phyloP scores from a whole-genome alignment of 2,329 filamentous ascomycete species.

The Trichophyton schoenleinii region DNA sequence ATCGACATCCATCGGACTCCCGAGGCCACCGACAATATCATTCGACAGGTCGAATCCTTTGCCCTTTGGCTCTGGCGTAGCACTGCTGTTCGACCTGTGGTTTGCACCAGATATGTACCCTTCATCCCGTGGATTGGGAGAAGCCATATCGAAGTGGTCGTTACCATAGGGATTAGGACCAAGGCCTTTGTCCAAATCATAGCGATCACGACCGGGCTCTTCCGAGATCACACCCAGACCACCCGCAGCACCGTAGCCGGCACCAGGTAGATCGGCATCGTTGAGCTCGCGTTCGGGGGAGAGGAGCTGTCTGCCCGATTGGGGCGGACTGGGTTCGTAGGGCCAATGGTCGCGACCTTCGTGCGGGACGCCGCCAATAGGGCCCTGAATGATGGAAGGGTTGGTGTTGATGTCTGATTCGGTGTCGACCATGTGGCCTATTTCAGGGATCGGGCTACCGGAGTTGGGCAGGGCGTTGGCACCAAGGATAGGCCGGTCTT shows the following conservation, averaged over 20 bases:
- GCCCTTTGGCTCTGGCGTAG: slow-evolving; percentile 35
- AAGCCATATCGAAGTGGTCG: slow-evolving; percentile 36
- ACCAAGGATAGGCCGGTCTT: slow-evolving; percentile 46
- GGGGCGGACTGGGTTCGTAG: slow-evolving; percentile 43
- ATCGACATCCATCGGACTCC: slow-evolving; percentile 36
- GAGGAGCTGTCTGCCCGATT: slow-evolving; percentile 26
- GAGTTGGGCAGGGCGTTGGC: slow-evolving; percentile 58
- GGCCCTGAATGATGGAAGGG: slow-evolving; percentile 68
- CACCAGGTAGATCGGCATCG: slow-evolving; percentile 5
- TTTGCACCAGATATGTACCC: slow-evolving; percentile 75
- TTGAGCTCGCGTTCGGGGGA: slow-evolving; percentile 20
- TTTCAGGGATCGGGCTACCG: slow-evolving; percentile 62
- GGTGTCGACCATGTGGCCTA: slow-evolving; percentile 50
- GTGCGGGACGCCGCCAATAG: slow-evolving; percentile 46
- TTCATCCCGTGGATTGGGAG: slow-evolving; percentile 61
- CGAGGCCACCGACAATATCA: slow-evolving; percentile 17
- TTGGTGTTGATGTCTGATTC: slow-evolving; percentile 62
- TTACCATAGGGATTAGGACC: slow-evolving; percentile 24
- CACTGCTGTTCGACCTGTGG: slow-evolving; percentile 39
- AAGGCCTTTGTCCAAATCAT: slow-evolving; percentile 11
- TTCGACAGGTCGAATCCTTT: slow-evolving; percentile 43
- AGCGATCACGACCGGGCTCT: slow-evolving; percentile 39
- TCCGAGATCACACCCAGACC: slow-evolving; percentile 25
- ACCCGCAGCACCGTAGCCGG: neutral
- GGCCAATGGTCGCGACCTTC: slow-evolving; percentile 42